Evolutionary conservation across 108 stramenopile species (phyloP).

Genomic region (Epithemia pelagica): DNA sequence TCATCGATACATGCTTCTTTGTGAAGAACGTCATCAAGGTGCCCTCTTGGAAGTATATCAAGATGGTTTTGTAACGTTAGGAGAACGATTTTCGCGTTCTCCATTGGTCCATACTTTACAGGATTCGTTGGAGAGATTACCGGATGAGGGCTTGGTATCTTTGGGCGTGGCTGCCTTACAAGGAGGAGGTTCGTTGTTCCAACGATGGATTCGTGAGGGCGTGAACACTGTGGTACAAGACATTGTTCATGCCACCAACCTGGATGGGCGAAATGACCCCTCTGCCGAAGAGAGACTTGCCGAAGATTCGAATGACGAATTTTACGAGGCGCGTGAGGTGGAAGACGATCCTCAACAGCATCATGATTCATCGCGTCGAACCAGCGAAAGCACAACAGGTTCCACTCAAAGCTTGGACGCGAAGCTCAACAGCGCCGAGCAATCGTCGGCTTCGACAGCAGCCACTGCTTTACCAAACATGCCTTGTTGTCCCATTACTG

Average conservation of each 20-base stretch:
- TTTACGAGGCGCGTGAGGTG: constrained; percentile 5
- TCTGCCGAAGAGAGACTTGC: constrained; percentile 17
- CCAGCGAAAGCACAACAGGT: neutral
- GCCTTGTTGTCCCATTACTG: constrained; percentile 90
- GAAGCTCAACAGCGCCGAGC: neutral
- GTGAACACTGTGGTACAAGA: constrained; percentile 51
- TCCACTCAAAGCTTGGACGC: neutral
- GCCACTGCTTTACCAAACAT: constrained; percentile 61
- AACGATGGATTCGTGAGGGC: constrained; percentile 68
- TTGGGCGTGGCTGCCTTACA: constrained; percentile 43
- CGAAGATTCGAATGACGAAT: constrained; percentile 21
- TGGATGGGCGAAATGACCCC: constrained; percentile 63
- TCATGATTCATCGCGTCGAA: neutral
- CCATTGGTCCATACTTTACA: constrained; percentile 47
- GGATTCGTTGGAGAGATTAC: constrained; percentile 47
- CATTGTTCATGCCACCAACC: constrained; percentile 60
- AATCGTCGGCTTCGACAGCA: neutral
- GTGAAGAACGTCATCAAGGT: constrained; percentile 48
- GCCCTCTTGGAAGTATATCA: constrained; percentile 48
- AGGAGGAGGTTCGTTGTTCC: constrained; percentile 36
- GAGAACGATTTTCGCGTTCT: constrained; percentile 55
- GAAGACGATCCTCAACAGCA: neutral
- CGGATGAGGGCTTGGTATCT: constrained; percentile 61
- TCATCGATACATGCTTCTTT: constrained; percentile 59
- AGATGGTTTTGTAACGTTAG: constrained; percentile 48